Evolutionary conservation across 83 land plant genomes (phyloP).

Genomic region (Diphasiastrum complanatum): DNA sequence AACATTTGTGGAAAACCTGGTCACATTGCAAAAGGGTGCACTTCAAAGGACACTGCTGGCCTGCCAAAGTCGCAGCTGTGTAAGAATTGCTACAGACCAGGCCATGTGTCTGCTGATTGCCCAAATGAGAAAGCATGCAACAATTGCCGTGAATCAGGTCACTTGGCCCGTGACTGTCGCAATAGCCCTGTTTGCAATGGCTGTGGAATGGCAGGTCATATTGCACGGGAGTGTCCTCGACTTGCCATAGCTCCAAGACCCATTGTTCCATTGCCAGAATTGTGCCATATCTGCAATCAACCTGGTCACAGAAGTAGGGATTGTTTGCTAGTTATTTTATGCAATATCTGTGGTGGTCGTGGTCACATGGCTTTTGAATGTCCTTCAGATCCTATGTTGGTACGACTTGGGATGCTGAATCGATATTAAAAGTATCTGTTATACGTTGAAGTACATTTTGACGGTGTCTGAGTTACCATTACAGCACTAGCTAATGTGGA

Average conservation of each 20-base stretch:
- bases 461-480: too few species aligned
- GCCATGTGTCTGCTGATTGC: slow-evolving; percentile 40
- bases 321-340: slow-evolving; percentile 21
- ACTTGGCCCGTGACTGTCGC: slow-evolving; percentile 38
- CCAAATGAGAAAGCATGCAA: slow-evolving; percentile 49
- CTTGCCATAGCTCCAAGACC: slow-evolving; percentile 12
- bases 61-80: slow-evolving; percentile 35
- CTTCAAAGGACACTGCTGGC: slow-evolving; percentile 25
- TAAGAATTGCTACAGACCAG: slow-evolving; percentile 41
- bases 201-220: slow-evolving; percentile 38
- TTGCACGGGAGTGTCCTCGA: slow-evolving; percentile 37
- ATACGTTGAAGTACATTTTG: too few species aligned
- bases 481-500: too few species aligned
- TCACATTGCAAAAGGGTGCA: slow-evolving; percentile 35
- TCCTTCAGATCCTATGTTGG: slow-evolving; percentile 36
- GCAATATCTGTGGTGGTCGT: slow-evolving; percentile 43
- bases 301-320: slow-evolving; percentile 30
- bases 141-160: slow-evolving; percentile 47
- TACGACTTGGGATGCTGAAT: too few species aligned
- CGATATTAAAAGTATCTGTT: too few species aligned
- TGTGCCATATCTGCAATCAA: slow-evolving; percentile 34
- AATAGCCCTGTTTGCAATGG: slow-evolving; percentile 44
- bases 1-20: slow-evolving; percentile 43
- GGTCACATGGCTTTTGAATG: slow-evolving; percentile 43
- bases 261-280: slow-evolving; percentile 14